These are phyloP conservation scores for Eurotiales sp. DNA, from an alignment of 2,329 filamentous ascomycete genomes.

Conservation along the genomic window DNA sequence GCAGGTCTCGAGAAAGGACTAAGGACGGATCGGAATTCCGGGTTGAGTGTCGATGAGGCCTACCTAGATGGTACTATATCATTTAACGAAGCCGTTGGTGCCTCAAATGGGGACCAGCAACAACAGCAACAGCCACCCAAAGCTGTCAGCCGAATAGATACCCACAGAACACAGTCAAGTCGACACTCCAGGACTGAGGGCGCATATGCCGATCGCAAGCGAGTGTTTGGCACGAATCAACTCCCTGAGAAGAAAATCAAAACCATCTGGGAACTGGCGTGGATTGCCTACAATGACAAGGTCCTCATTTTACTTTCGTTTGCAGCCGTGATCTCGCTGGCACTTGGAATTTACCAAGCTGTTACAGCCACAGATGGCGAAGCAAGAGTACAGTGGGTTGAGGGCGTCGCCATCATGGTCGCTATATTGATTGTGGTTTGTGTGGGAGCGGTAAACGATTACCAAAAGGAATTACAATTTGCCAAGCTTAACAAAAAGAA, in stretches of 20 bases:
- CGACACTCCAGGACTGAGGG: slow-evolving; percentile 28
- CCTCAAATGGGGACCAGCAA: slow-evolving; percentile 26
- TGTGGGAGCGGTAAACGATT: slow-evolving; percentile 75
- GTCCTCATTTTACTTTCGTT: slow-evolving; percentile 68
- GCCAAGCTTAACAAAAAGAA: slow-evolving; percentile 78
- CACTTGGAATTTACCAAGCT: slow-evolving; percentile 71
- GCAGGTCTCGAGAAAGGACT: slow-evolving; percentile 70
- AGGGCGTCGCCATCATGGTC: slow-evolving; percentile 74
- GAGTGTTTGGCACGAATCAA: slow-evolving; percentile 65
- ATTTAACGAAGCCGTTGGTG: slow-evolving; percentile 69
- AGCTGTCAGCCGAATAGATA: slow-evolving; percentile 19
- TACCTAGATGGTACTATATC: slow-evolving; percentile 59
- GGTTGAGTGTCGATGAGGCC: slow-evolving; percentile 68
- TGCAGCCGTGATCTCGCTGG: slow-evolving; percentile 69
- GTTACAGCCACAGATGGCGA: slow-evolving; percentile 53
- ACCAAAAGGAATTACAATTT: slow-evolving; percentile 77
- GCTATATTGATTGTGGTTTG: slow-evolving; percentile 73
- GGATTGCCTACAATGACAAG: slow-evolving; percentile 81
- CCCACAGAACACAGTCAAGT: slow-evolving; percentile 14
- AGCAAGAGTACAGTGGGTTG: slow-evolving; percentile 71
- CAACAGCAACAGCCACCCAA: slow-evolving; percentile 25
- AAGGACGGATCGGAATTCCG: slow-evolving; percentile 60
- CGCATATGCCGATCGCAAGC: slow-evolving; percentile 60
- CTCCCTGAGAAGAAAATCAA: slow-evolving; percentile 68
- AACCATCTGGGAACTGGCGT: slow-evolving; percentile 65